Percentiles rank a stretch among this genome's conserved stretches.
These are phyloP conservation scores for Salix koriyanagi DNA, from an alignment of 345 rosid genomes.

Conservation along the genomic window DNA sequence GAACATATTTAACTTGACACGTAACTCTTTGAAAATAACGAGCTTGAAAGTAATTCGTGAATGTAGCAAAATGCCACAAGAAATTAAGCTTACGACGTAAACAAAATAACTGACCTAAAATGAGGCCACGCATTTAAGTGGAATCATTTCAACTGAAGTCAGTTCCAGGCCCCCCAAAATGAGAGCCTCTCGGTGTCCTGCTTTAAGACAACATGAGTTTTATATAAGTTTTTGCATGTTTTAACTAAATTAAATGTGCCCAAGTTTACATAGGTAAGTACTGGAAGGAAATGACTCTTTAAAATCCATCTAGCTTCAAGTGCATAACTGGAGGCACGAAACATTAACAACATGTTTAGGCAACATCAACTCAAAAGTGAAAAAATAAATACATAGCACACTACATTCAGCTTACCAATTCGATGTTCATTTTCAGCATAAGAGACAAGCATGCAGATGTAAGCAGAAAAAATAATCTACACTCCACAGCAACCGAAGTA, in stretches of 20 bases:
- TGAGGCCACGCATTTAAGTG: conserved; percentile 98
- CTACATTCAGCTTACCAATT: conserved; percentile 29
- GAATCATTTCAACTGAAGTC: conserved; percentile 95
- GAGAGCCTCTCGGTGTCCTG: conserved; percentile 98
- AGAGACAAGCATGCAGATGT: background rate
- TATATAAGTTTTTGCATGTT: conserved; percentile 77
- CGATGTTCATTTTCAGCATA: background rate
- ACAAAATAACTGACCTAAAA: conserved; percentile 97
- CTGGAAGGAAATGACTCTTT: conserved; percentile 59
- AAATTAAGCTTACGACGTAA: conserved; percentile 58
- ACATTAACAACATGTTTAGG: conserved; percentile 24
- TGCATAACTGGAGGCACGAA: conserved; percentile 37
- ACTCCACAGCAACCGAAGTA: background rate
- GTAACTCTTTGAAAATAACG: conserved; percentile 35
- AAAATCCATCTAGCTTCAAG: conserved; percentile 43
- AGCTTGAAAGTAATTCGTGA: conserved; percentile 44
- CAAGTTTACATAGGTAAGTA: conserved; percentile 58
- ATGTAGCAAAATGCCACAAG: conserved; percentile 62
- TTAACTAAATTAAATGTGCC: conserved; percentile 54
- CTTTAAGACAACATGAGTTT: conserved; percentile 96
- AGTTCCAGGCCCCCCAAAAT: conserved; percentile 94
- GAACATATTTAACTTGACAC: conserved; percentile 32
- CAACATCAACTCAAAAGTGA: conserved; percentile 20
- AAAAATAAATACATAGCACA: background rate
- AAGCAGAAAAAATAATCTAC: background rate